phyloP scores from a whole-genome alignment of 176 grass and related monocot genomes.

The Carex scoparia region DNA sequence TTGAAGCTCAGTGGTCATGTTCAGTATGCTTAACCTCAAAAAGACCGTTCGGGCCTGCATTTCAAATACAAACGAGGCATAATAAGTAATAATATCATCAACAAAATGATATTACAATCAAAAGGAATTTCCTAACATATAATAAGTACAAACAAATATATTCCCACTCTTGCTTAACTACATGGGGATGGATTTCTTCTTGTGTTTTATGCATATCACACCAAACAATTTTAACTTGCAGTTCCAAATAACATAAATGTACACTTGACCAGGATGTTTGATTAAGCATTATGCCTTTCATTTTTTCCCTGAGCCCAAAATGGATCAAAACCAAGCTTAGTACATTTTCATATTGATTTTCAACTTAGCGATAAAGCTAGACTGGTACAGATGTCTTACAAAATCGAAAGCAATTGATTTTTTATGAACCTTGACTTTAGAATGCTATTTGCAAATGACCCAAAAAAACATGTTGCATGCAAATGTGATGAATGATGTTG shows the following conservation, averaged over 20 bases:
- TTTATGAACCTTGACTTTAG: not conserved
- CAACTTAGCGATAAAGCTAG: not conserved
- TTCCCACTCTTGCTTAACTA: not conserved
- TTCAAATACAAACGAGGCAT: not conserved
- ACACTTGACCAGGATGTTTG: not conserved
- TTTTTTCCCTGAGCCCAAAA: not conserved
- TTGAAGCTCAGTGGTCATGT: conserved; percentile 30
- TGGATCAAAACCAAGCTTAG: not conserved
- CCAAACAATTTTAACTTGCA: not conserved
- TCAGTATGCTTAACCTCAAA: conserved; percentile 67
- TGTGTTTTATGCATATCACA: not conserved
- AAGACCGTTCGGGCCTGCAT: conserved; percentile 61
- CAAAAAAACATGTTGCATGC: not conserved
- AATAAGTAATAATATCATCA: not conserved
- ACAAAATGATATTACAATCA: not conserved
- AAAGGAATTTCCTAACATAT: not conserved
- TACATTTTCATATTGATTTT: not conserved
- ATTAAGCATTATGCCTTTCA: not conserved
- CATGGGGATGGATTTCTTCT: not conserved
- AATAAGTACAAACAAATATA: not conserved
- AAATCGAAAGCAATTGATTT: not conserved
- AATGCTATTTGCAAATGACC: not conserved
- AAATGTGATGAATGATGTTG: not conserved
- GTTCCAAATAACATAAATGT: not conserved
- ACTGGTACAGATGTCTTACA: not conserved